These are phyloP conservation scores for Amphicarpaea edgeworthii DNA, from an alignment of 306 rosid species.

Conservation along the genomic window DNA sequence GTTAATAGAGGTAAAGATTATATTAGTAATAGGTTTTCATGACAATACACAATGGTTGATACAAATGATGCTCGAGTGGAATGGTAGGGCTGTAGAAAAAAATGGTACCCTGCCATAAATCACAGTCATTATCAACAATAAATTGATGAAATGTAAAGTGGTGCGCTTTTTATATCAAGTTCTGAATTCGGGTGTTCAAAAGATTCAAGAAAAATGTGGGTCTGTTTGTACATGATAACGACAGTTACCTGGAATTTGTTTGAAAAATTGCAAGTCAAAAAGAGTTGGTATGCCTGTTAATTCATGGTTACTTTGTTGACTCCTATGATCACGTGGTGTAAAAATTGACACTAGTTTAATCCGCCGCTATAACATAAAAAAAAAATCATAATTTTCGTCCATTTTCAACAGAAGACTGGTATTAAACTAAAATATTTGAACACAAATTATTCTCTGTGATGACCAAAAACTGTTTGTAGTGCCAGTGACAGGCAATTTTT, in stretches of 20 bases:
- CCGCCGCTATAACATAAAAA: neutral
- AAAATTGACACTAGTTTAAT: conserved; percentile 6
- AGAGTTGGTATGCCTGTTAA: conserved; percentile 34
- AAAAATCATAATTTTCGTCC: neutral
- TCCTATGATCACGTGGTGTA: neutral
- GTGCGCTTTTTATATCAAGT: neutral
- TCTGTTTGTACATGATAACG: neutral
- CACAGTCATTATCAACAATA: neutral
- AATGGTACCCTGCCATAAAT: neutral
- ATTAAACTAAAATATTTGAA: neutral
- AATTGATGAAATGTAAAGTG: too few relatives aligned
- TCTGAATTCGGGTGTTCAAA: neutral
- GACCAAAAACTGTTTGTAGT: conserved; percentile 3
- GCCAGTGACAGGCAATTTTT: neutral
- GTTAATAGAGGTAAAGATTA: neutral
- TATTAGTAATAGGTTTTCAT: neutral
- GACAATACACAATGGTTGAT: neutral
- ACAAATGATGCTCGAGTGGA: neutral
- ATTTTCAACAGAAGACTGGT: neutral
- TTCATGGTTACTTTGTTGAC: conserved; percentile 9
- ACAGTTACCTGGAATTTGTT: neutral
- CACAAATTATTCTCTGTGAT: neutral
- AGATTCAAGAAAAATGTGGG: neutral
- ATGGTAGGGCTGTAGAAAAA: neutral
- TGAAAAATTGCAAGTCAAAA: conserved; percentile 35